Evolutionary conservation across 331 rosid genomes (phyloP), one percentile per base, ranked within the genome.

Genomic region (Prunus yedoensis): DNA sequence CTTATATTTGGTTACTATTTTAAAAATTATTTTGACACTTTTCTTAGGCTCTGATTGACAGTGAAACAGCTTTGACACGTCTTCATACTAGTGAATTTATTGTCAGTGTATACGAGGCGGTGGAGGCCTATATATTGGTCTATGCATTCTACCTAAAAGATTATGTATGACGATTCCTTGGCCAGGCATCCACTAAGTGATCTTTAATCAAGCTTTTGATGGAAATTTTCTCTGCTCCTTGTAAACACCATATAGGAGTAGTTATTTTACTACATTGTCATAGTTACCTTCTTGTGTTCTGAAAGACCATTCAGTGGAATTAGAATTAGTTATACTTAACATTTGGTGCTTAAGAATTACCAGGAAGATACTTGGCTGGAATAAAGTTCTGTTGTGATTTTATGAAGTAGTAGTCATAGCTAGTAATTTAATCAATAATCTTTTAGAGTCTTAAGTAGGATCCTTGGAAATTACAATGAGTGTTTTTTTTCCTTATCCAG

Each of bases 301-400:
- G 54, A 66, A 30, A 18, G 51, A 66, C 20, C 50, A 12, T 9
- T 32, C 1, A 0, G 28, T 54, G 35, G 28, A 56, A 71, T 54
- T 54, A 53, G 50, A 41, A 53, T 54, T 11, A 8, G 50, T 51
- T 21, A 70, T 30, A 5, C 30, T 17, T 11, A 70, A 18, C 43
- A 6, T 38, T 28, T 53, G 75, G 50, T 12, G 53, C 65, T 32
- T 70, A n/a, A 70, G 18, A 51, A n/a, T 53, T 63, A 63, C 68
- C 47, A 45, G 21, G 32, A 54, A 13, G 21, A 35, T 70, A 18
- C 62, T n/a, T 30, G 10, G 6, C 63, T 3, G 0, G 62, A 52
- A 56, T 38, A 52, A 35, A 17, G 3, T 10, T 70, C n/a, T 51
- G 53, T 30, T 51, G 12, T 70, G 12, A 38, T 51, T 69, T 32